These are phyloP conservation scores for Fraxinus pennsylvanica DNA, from an alignment of 257 asterid species.

Conservation along the genomic window DNA sequence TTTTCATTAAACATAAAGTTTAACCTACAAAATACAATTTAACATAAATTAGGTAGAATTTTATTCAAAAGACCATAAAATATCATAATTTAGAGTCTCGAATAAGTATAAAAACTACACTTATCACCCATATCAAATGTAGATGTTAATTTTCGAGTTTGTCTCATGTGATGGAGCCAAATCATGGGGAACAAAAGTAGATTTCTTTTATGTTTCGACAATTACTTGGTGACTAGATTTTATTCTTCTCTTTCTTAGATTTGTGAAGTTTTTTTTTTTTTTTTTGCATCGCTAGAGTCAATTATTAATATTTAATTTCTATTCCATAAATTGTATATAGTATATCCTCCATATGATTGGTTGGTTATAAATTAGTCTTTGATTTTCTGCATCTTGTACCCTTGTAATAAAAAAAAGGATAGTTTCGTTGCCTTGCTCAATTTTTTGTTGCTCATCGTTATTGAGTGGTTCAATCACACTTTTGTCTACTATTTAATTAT, in stretches of 20 bases:
- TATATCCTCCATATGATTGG: neutral
- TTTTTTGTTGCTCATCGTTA: too few relatives aligned
- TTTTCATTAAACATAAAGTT: too few relatives aligned
- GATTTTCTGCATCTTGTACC: neutral
- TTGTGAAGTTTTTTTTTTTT: neutral
- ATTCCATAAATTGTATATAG: too few relatives aligned
- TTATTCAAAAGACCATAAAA: too few relatives aligned
- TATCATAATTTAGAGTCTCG: too few relatives aligned
- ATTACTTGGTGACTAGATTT: constrained; percentile 15
- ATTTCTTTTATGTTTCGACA: neutral
- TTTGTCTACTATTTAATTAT: too few relatives aligned
- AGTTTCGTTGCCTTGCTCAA: neutral
- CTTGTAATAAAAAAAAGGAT: too few relatives aligned
- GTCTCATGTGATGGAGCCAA: neutral
- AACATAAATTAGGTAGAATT: too few relatives aligned
- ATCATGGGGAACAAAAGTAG: neutral
- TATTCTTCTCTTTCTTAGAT: neutral
- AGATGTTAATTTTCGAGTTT: neutral
- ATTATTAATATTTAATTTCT: too few relatives aligned
- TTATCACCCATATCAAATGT: too few relatives aligned
- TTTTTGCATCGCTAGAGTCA: neutral
- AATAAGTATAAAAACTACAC: too few relatives aligned
- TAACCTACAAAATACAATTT: too few relatives aligned
- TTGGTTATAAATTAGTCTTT: neutral
- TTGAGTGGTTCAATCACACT: neutral